phyloP scores from a whole-genome alignment of 495 filamentous ascomycete species.

The Collariella sp. region DNA sequence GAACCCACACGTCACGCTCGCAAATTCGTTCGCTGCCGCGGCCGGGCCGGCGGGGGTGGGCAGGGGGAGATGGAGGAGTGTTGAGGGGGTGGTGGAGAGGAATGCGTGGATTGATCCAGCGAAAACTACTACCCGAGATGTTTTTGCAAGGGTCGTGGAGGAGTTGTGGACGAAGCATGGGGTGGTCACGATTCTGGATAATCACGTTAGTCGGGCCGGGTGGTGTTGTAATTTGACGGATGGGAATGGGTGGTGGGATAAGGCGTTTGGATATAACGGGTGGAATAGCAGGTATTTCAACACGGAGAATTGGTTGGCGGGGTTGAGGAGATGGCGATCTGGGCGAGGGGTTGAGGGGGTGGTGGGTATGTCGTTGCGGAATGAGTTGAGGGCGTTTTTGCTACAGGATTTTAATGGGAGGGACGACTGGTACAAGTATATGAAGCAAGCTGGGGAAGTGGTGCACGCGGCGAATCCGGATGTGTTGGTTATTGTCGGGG shows the following conservation, averaged over 20 bases:
- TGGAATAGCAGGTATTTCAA: conserved; percentile 40
- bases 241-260: conserved; percentile 48
- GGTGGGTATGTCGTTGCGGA: conserved; percentile 40
- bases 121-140: conserved; percentile 29
- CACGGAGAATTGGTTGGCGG: conserved; percentile 36
- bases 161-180: conserved; percentile 30
- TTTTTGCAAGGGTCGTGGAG: conserved; percentile 35
- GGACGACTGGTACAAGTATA: conserved; percentile 39
- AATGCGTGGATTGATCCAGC: conserved; percentile 34
- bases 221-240: conserved; percentile 46
- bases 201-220: conserved; percentile 41
- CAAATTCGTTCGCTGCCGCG: conserved; percentile 33
- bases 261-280: conserved; percentile 35
- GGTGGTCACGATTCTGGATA: conserved; percentile 44
- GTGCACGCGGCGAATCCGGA: conserved; percentile 39
- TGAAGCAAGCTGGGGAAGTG: conserved; percentile 31
- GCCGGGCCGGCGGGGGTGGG: conserved; percentile 29
- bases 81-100: conserved; percentile 26
- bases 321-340: conserved; percentile 36
- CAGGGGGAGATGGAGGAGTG: conserved; percentile 24
- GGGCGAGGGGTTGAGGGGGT: conserved; percentile 31
- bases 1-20: conserved; percentile 27
- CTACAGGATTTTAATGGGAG: conserved; percentile 33
- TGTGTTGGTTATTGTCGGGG: conserved; percentile 40
- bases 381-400: conserved; percentile 41